phyloP scores from a whole-genome alignment of 768 basidiomycete species.

The Mycena leptocephala region DNA sequence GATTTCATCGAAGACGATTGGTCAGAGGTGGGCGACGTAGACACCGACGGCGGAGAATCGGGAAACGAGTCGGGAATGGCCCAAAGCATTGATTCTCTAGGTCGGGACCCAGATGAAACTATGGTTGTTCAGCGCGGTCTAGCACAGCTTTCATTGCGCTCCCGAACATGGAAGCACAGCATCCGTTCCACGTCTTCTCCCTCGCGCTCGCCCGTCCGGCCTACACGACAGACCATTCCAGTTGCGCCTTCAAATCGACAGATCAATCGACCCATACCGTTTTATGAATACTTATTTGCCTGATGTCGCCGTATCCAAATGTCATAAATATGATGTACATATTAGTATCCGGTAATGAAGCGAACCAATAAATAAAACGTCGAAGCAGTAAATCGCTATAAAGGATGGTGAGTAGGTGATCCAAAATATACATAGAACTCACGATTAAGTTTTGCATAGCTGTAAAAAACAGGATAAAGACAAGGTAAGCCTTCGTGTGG shows the following conservation, averaged over 20 bases:
- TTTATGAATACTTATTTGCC: conserved; percentile 65
- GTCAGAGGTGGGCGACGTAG: conserved; percentile 48
- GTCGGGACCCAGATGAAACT: conserved; percentile 46
- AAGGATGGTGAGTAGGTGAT: conserved; percentile 3
- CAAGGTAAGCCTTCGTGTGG: conserved; percentile 82
- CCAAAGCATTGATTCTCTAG: conserved; percentile 51
- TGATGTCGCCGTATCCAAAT: conserved; percentile 39
- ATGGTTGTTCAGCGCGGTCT: conserved; percentile 40
- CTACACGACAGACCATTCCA: conserved; percentile 34
- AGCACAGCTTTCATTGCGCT: conserved; percentile 39
- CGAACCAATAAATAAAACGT: conserved; percentile 36
- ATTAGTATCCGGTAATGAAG: conserved; percentile 17
- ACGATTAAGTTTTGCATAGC: conserved; percentile 82
- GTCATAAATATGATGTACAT: conserved; percentile 22
- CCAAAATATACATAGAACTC: conserved; percentile 28
- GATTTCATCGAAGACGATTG: conserved; percentile 45
- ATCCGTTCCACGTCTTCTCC: conserved; percentile 67
- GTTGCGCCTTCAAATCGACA: neutral
- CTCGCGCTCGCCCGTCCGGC: conserved; percentile 68
- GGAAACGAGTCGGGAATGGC: conserved; percentile 43
- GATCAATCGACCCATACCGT: conserved; percentile 38
- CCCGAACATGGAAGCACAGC: conserved; percentile 46
- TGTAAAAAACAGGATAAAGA: conserved; percentile 87
- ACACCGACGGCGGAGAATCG: conserved; percentile 22
- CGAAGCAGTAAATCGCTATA: conserved; percentile 33